Conservation (phyloP, 805 yeast species). For the Schizosaccharomyces lindneri region DNA sequence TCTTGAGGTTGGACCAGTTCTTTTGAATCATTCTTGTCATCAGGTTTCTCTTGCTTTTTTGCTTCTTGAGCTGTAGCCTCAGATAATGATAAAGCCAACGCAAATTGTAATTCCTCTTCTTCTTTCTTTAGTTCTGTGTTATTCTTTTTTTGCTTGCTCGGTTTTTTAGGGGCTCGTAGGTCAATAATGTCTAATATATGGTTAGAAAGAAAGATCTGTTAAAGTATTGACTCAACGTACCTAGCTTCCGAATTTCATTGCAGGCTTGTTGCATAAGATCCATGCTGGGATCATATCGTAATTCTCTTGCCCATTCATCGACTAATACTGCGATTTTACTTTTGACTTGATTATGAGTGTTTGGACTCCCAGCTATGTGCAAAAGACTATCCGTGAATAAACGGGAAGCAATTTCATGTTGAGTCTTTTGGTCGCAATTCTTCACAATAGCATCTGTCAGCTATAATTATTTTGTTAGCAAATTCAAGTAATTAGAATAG, state of each 20-base stretch:
- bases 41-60: not conserved
- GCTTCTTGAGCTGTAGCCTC: constrained; percentile 18
- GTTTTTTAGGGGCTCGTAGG: constrained; percentile 26
- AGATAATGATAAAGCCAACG: constrained; percentile 43
- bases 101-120: constrained; percentile 59
- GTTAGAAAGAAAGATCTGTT: not conserved
- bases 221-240: constrained; percentile 3
- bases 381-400: constrained; percentile 25
- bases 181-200: not conserved
- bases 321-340: constrained; percentile 39
- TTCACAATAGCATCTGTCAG: constrained; percentile 38
- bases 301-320: constrained; percentile 37
- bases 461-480: constrained; percentile 2
- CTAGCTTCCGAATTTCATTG: constrained; percentile 21
- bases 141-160: constrained; percentile 28
- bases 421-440: constrained; percentile 50
- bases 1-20: not conserved
- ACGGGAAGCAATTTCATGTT: constrained; percentile 35
- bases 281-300: constrained; percentile 52
- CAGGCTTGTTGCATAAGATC: constrained; percentile 41
- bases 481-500: not conserved
- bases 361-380: constrained; percentile 24
- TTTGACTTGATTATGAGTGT: constrained; percentile 45
- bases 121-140: constrained; percentile 28
- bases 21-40: not conserved